Conservation (phyloP, 2,329 filamentous ascomycete genomes). For the Talaromyces sp. region DNA sequence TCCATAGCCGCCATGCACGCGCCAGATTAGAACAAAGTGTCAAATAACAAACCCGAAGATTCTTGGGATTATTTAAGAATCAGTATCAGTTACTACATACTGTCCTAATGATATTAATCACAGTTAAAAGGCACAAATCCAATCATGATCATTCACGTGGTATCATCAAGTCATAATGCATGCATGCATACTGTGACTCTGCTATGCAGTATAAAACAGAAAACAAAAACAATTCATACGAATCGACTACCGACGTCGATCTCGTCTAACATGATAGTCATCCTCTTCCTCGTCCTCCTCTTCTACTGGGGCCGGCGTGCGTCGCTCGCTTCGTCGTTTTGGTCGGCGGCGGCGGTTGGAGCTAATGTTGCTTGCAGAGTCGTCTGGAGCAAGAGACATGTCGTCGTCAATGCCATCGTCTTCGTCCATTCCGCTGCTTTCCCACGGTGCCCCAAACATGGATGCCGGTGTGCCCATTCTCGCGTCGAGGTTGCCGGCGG, state of each 20-base stretch:
- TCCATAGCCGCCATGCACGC: too few relatives aligned
- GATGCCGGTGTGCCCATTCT: slow-evolving; percentile 39
- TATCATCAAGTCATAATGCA: not conserved
- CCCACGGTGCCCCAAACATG: slow-evolving; percentile 26
- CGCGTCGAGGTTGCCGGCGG: slow-evolving; percentile 29
- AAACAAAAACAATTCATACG: not conserved
- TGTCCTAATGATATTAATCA: not conserved
- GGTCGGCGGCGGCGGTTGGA: slow-evolving; percentile 40
- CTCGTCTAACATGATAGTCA: slow-evolving; percentile 18
- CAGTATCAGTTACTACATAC: not conserved
- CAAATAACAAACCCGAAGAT: too few relatives aligned
- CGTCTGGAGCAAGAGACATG: slow-evolving; percentile 42
- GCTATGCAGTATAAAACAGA: not conserved
- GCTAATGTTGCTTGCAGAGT: slow-evolving; percentile 46
- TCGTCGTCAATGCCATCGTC: slow-evolving; percentile 40
- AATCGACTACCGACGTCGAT: slow-evolving; percentile 17
- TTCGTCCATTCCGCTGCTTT: slow-evolving; percentile 36
- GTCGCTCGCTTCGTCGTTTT: slow-evolving; percentile 42
- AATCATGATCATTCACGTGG: not conserved
- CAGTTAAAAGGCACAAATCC: not conserved
- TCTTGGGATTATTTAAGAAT: too few relatives aligned
- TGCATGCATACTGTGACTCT: not conserved
- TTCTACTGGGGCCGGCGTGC: slow-evolving; percentile 44
- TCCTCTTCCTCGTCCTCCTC: slow-evolving; percentile 42
- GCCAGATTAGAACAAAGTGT: too few relatives aligned